A percentile compares a stretch with the other conserved stretches of the same genome.
Conservation (phyloP, 2,329 filamentous ascomycete genomes). For the Cladosporium sphaerospermum region DNA sequence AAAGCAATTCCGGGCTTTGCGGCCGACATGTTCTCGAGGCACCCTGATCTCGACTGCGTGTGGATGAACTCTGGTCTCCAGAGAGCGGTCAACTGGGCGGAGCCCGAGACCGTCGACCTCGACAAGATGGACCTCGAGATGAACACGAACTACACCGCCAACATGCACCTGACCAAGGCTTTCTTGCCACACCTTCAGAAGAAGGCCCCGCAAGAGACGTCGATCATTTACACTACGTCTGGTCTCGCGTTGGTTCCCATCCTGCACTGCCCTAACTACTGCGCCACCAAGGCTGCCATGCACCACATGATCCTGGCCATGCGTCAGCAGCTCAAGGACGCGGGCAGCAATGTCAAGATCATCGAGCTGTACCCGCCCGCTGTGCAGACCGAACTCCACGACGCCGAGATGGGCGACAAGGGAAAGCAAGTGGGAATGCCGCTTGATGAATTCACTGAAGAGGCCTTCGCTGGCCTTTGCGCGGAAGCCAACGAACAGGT, state of each 20-base stretch:
- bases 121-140: slow-evolving; percentile 40
- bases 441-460: slow-evolving; percentile 45
- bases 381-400: slow-evolving; percentile 53
- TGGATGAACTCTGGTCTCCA: slow-evolving; percentile 51
- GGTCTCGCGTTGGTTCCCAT: slow-evolving; percentile 46
- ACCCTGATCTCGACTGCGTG: slow-evolving; percentile 48
- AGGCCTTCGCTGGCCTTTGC: slow-evolving; percentile 42
- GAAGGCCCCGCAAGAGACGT: slow-evolving; percentile 35
- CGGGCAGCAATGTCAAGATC: slow-evolving; percentile 44
- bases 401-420: slow-evolving; percentile 40
- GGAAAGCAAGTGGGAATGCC: slow-evolving; percentile 50
- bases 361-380: slow-evolving; percentile 51
- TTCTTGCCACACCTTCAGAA: slow-evolving; percentile 46
- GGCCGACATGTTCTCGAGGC: slow-evolving; percentile 35
- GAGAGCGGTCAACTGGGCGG: slow-evolving; percentile 43
- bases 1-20: slow-evolving; percentile 43
- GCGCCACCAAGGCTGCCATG: slow-evolving; percentile 50
- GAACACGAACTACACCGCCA: slow-evolving; percentile 46
- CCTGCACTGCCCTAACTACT: slow-evolving; percentile 46
- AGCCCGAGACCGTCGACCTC: slow-evolving; percentile 44
- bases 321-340: slow-evolving; percentile 44
- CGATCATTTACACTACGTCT: slow-evolving; percentile 45
- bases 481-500: slow-evolving; percentile 47
- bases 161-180: slow-evolving; percentile 44
- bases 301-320: slow-evolving; percentile 49